Evolutionary conservation across 2,329 filamentous ascomycete species (phyloP).

Genomic region (Penicillium sp.): DNA sequence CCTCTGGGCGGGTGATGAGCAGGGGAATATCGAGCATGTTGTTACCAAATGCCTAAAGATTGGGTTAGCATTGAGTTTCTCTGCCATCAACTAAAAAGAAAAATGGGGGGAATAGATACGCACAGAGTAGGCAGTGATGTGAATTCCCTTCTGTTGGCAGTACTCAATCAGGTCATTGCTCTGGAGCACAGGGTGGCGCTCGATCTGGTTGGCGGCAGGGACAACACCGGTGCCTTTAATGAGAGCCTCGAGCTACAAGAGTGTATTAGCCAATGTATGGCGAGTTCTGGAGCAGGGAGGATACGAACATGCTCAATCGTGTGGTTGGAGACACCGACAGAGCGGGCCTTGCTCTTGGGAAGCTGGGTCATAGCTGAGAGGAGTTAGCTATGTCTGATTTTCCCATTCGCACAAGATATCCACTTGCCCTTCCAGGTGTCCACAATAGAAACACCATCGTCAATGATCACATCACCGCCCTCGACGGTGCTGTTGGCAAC

Average conservation of each 20-base stretch:
- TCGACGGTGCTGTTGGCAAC: slow-evolving; percentile 37
- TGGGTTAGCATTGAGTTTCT: background rate
- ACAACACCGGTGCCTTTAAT: slow-evolving; percentile 57
- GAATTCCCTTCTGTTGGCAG: slow-evolving; percentile 59
- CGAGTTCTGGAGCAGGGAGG: background rate
- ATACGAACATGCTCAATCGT: slow-evolving; percentile 36
- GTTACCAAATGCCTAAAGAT: slow-evolving; percentile 54
- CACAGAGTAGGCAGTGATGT: slow-evolving; percentile 63
- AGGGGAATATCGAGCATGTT: slow-evolving; percentile 62
- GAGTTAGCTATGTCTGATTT: background rate
- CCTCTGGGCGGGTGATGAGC: slow-evolving; percentile 61
- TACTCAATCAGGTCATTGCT: slow-evolving; percentile 58
- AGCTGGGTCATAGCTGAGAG: slow-evolving; percentile 44
- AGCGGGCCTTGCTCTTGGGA: slow-evolving; percentile 43
- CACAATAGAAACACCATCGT: slow-evolving; percentile 43
- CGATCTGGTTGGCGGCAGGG: slow-evolving; percentile 67
- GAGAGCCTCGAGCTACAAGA: slow-evolving; percentile 51
- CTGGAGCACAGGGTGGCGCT: slow-evolving; percentile 68
- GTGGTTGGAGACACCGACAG: slow-evolving; percentile 47
- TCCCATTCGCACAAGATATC: too few relatives aligned
- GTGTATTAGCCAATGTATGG: background rate
- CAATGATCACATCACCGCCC: slow-evolving; percentile 46
- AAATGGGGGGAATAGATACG: background rate
- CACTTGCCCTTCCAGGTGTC: slow-evolving; percentile 45
- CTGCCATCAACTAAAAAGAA: background rate